phyloP scores from a whole-genome alignment of 2,329 filamentous ascomycete species.

The Drechslerella coelobrocha region DNA sequence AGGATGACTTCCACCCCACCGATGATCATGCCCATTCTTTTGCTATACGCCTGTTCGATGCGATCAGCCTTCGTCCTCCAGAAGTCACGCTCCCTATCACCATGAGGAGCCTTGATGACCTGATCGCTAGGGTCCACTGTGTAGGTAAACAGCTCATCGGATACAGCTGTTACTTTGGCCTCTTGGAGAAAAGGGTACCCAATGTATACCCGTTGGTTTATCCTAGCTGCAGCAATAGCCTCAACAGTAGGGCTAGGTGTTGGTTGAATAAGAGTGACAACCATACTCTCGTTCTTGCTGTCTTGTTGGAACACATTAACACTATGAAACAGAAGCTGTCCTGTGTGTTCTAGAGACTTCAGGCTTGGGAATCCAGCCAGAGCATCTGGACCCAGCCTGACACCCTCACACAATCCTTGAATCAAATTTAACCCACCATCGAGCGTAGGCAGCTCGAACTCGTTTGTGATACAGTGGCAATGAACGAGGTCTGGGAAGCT shows the following conservation, averaged over 20 bases:
- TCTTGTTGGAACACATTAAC: slow-evolving; percentile 96
- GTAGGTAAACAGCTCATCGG: slow-evolving; percentile 93
- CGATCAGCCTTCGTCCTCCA: slow-evolving; percentile 83
- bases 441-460: slow-evolving; percentile 90
- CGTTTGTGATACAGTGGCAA: slow-evolving; percentile 93
- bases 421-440: slow-evolving; percentile 81
- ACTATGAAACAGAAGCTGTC: slow-evolving; percentile 81
- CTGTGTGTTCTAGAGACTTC: slow-evolving; percentile 82
- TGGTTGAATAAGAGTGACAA: slow-evolving; percentile 73
- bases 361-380: slow-evolving; percentile 92
- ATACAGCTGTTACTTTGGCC: slow-evolving; percentile 84
- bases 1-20: slow-evolving; percentile 87
- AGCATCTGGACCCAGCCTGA: slow-evolving; percentile 80
- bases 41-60: slow-evolving; percentile 87
- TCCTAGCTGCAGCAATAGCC: slow-evolving; percentile 12
- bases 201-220: slow-evolving; percentile 45
- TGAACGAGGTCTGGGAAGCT: slow-evolving; percentile 86
- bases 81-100: slow-evolving; percentile 76
- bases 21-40: slow-evolving; percentile 84
- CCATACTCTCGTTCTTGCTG: slow-evolving; percentile 94
- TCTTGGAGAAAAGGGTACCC: slow-evolving; percentile 96
- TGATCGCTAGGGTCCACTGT: slow-evolving; percentile 69
- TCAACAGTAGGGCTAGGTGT: slow-evolving; percentile 20
- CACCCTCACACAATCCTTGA: slow-evolving; percentile 81
- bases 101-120: slow-evolving; percentile 73